These are phyloP conservation scores for Rhodomyrtus tomentosa DNA, from an alignment of 345 rosid genomes.

Conservation along the genomic window DNA sequence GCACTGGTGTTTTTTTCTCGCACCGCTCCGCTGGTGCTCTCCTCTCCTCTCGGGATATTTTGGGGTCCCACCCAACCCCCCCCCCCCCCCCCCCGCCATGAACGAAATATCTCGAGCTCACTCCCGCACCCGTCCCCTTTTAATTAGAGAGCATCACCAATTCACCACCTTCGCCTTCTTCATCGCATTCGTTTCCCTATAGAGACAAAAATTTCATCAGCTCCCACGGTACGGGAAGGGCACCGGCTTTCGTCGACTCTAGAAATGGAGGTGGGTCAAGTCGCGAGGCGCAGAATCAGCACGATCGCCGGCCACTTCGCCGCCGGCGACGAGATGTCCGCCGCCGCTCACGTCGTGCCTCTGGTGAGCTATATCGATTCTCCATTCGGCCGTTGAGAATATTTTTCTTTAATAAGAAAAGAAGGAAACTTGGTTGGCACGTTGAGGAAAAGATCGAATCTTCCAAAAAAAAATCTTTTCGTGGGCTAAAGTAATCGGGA, in stretches of 20 bases:
- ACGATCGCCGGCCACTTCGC: slow-evolving; percentile 51
- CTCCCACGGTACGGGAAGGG: background rate
- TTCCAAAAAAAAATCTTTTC: background rate
- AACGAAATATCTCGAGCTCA: background rate
- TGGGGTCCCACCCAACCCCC: background rate
- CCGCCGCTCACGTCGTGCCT: slow-evolving; percentile 38
- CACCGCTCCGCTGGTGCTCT: background rate
- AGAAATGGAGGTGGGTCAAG: slow-evolving; percentile 44
- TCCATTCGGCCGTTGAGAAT: background rate
- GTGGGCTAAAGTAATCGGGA: background rate
- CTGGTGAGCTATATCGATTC: slow-evolving; percentile 25
- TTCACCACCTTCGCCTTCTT: background rate
- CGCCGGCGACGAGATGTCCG: slow-evolving; percentile 17
- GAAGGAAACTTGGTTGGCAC: background rate
- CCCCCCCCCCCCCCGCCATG: background rate
- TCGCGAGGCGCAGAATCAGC: slow-evolving; percentile 49
- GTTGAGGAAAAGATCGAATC: background rate
- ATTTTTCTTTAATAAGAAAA: background rate
- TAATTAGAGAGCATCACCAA: background rate
- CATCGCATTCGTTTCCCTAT: background rate
- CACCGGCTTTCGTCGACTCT: background rate
- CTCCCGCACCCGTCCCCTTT: background rate
- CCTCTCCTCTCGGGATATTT: too few species aligned
- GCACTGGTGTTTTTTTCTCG: background rate
- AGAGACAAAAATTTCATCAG: background rate